These are phyloP conservation scores for Pseudocercospora cruenta DNA, from an alignment of 2,329 filamentous ascomycete species.

Conservation along the genomic window DNA sequence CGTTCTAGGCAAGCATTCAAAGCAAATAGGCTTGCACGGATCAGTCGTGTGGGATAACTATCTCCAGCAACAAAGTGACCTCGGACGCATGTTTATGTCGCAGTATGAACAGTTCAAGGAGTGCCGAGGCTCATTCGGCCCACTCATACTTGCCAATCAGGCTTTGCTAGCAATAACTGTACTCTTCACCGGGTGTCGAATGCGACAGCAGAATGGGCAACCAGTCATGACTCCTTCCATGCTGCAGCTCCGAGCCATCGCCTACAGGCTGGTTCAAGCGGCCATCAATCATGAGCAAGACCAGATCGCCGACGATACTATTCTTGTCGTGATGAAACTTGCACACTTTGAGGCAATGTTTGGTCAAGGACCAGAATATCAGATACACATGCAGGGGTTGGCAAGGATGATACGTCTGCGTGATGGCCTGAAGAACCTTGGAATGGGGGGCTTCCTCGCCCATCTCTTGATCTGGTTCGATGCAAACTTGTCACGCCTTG, in stretches of 20 bases:
- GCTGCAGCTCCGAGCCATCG: not conserved
- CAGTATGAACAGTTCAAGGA: not conserved
- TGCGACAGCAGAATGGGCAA: not conserved
- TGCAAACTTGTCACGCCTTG: not conserved
- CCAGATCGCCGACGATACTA: conserved; percentile 1
- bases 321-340: conserved; percentile 1
- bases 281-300: not conserved
- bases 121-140: not conserved
- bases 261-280: not conserved
- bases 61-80: not conserved
- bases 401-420: not conserved
- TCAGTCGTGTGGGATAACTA: not conserved
- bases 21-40: not conserved
- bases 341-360: conserved; percentile 4
- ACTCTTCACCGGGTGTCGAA: not conserved
- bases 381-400: conserved; percentile 5
- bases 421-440: not conserved
- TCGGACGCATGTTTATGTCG: not conserved
- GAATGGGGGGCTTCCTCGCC: conserved; percentile 7
- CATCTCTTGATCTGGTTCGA: conserved; percentile 5
- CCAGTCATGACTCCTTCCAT: not conserved
- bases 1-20: not conserved
- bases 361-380: not conserved
- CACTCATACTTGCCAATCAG: not conserved
- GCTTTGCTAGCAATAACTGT: not conserved